phyloP scores from a whole-genome alignment of 208 protist species.

The Tritrichomonas foetus region DNA sequence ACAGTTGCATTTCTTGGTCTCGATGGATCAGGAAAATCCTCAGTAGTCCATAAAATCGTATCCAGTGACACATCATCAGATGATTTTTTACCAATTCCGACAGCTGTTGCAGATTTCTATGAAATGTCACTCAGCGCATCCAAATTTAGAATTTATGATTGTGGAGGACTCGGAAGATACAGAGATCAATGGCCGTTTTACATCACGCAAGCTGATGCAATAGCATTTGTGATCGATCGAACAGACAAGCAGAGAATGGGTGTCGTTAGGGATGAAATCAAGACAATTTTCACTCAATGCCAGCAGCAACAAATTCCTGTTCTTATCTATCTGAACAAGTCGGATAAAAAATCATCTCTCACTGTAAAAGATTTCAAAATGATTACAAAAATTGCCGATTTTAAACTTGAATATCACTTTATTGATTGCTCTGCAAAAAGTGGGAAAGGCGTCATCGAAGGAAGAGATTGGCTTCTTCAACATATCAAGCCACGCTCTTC shows the following conservation, averaged over 20 bases:
- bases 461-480: not conserved
- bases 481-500: not conserved
- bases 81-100: conserved; percentile 21
- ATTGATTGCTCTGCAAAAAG: not conserved
- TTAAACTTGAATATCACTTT: not conserved
- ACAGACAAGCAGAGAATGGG: conserved; percentile 6
- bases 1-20: not conserved
- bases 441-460: not conserved
- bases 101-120: not conserved
- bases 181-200: not conserved
- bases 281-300: not conserved
- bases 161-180: not conserved
- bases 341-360: not conserved
- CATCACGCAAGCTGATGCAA: not conserved
- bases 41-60: not conserved
- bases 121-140: not conserved
- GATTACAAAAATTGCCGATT: not conserved
- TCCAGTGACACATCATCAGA: not conserved
- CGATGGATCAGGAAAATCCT: conserved; percentile 21
- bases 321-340: not conserved
- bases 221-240: conserved; percentile 25
- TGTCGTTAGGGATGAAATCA: not conserved
- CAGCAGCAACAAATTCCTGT: not conserved
- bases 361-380: not conserved
- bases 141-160: not conserved